phyloP scores from a whole-genome alignment of 2,329 filamentous ascomycete species.

The Cordyceps pruinosa region DNA sequence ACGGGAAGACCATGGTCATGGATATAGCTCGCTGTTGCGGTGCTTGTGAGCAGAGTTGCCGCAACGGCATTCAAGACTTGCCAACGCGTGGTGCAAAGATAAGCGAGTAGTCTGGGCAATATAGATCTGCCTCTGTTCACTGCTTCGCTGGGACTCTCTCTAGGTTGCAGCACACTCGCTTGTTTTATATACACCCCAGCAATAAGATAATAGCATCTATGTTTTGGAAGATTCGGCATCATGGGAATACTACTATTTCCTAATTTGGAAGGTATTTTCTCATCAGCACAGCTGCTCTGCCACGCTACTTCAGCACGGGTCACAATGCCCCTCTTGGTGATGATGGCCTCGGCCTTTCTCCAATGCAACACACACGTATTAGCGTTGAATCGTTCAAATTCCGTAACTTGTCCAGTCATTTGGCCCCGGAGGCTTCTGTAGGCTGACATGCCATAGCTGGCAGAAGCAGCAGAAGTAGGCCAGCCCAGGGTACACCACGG shows the following conservation, averaged over 20 bases:
- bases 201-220: too few relatives aligned
- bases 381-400: background rate
- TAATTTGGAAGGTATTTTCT: slow-evolving; percentile 2
- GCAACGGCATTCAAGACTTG: background rate
- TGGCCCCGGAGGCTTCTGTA: background rate
- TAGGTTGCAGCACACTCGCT: background rate
- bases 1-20: slow-evolving; percentile 7
- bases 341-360: slow-evolving; percentile 8
- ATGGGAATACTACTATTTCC: background rate
- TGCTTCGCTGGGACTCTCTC: background rate
- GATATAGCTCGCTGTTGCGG: slow-evolving; percentile 2
- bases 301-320: slow-evolving; percentile 1
- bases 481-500: too few relatives aligned
- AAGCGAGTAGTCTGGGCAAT: background rate
- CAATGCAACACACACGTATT: background rate
- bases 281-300: background rate
- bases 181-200: background rate
- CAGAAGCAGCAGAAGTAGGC: too few relatives aligned
- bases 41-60: background rate
- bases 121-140: background rate
- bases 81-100: background rate
- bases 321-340: background rate
- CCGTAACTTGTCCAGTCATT: background rate
- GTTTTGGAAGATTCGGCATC: background rate
- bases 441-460: background rate